Percentiles rank a stretch among this genome's conserved stretches.
These are phyloP conservation scores for Zelonia costaricensis DNA, from an alignment of 208 protist species.

Conservation along the genomic window DNA sequence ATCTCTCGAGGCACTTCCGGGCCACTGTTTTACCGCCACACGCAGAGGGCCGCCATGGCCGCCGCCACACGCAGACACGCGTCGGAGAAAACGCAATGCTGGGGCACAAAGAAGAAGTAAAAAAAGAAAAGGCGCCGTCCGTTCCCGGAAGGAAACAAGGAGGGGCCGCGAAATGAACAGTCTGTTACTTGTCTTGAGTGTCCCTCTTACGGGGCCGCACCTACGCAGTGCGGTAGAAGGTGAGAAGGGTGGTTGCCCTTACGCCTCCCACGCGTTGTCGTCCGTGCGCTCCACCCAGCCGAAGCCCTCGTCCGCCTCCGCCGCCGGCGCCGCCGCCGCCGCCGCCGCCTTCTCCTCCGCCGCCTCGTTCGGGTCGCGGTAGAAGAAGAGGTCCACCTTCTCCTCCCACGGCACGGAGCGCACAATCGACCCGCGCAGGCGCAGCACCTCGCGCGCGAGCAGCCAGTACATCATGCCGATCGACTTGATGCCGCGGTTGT, in stretches of 20 bases:
- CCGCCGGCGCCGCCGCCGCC: constrained; percentile 22
- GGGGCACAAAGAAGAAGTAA: too few species aligned
- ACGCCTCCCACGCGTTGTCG: constrained; percentile 39
- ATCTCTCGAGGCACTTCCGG: neutral
- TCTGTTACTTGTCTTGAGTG: too few species aligned
- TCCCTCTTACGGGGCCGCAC: too few species aligned
- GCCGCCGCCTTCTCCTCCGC: constrained; percentile 65
- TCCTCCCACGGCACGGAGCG: constrained; percentile 96
- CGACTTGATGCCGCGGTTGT: constrained; percentile 95
- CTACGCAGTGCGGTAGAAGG: too few species aligned
- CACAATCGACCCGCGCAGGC: constrained; percentile 94
- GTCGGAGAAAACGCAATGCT: too few species aligned
- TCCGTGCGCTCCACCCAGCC: constrained; percentile 73
- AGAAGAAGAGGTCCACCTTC: constrained; percentile 99
- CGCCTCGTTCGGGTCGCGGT: constrained; percentile 95
- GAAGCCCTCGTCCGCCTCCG: constrained; percentile 62
- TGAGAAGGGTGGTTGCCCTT: too few species aligned
- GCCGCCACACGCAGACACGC: neutral
- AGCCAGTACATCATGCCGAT: constrained; percentile 99
- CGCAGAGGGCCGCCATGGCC: neutral
- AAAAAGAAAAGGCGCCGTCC: too few species aligned
- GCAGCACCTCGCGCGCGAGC: constrained; percentile 97
- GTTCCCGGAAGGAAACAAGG: neutral
- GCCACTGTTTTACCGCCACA: neutral
- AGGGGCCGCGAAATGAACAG: too few species aligned